These are phyloP conservation scores for Aspergillus affinis DNA, from an alignment of 495 filamentous ascomycete species.

Conservation along the genomic window DNA sequence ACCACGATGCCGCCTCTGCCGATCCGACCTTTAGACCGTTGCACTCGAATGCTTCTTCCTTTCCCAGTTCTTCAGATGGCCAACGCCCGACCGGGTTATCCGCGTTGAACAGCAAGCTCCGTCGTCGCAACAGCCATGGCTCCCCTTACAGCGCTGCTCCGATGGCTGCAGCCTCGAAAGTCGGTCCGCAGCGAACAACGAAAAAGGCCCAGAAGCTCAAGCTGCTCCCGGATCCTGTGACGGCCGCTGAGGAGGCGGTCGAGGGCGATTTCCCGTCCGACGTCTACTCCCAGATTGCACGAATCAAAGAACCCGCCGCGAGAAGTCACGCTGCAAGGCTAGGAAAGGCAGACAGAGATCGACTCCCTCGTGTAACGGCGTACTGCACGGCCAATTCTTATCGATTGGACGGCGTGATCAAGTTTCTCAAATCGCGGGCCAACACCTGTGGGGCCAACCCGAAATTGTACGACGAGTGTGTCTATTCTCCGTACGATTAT, in stretches of 20 bases:
- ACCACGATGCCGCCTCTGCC: slow-evolving; percentile 45
- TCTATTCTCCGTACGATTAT: slow-evolving; percentile 91
- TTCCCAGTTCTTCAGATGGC: slow-evolving; percentile 32
- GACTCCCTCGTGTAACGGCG: slow-evolving; percentile 86
- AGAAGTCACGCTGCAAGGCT: slow-evolving; percentile 88
- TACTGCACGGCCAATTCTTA: slow-evolving; percentile 94
- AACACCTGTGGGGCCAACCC: slow-evolving; percentile 75
- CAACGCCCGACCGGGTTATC: slow-evolving; percentile 58
- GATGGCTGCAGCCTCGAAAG: slow-evolving; percentile 62
- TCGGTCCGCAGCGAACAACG: slow-evolving; percentile 91
- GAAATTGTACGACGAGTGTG: slow-evolving; percentile 93
- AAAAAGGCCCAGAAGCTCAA: slow-evolving; percentile 97
- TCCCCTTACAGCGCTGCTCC: slow-evolving; percentile 53
- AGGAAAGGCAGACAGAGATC: slow-evolving; percentile 88
- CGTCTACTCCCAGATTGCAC: slow-evolving; percentile 91
- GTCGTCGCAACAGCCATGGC: slow-evolving; percentile 79
- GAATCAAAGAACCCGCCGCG: slow-evolving; percentile 95
- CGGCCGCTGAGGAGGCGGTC: slow-evolving; percentile 64
- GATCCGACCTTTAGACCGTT: slow-evolving; percentile 46
- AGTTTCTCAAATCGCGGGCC: slow-evolving; percentile 79
- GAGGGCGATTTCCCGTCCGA: slow-evolving; percentile 92
- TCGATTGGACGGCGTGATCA: slow-evolving; percentile 80
- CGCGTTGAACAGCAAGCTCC: slow-evolving; percentile 81
- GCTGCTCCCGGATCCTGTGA: slow-evolving; percentile 84
- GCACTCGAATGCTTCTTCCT: slow-evolving; percentile 39